A percentile compares a stretch with the other conserved stretches of the same genome.
Conservation (phyloP, 192 early-diverging fungal species). For the Allomyces arbusculus region DNA sequence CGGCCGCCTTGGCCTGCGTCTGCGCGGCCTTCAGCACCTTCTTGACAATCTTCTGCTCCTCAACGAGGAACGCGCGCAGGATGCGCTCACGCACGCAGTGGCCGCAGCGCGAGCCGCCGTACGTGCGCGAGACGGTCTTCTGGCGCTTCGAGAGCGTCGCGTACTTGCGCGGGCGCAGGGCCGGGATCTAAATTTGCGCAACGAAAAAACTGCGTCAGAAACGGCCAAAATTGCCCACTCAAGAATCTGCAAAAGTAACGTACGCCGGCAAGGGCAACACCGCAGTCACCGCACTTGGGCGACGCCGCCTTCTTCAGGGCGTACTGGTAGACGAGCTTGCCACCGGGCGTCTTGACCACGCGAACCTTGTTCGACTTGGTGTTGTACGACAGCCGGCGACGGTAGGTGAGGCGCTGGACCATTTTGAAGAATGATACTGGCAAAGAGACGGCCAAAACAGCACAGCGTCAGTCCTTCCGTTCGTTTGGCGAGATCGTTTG, state of each 20-base stretch:
- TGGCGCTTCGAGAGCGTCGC: constrained; percentile 73
- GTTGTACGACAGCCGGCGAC: constrained; percentile 72
- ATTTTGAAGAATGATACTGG: neutral
- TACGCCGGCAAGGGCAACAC: constrained; percentile 68
- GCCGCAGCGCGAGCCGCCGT: constrained; percentile 90
- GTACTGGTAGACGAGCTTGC: constrained; percentile 77
- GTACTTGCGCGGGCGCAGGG: constrained; percentile 84
- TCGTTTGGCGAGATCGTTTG: too few relatives aligned
- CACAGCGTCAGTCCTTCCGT: too few relatives aligned
- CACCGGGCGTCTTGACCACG: constrained; percentile 69
- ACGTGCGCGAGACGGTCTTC: constrained; percentile 84
- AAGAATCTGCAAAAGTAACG: constrained; percentile 8
- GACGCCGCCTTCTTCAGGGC: constrained; percentile 79
- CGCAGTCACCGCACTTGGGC: constrained; percentile 95
- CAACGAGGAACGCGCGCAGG: constrained; percentile 95
- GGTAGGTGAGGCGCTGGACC: constrained; percentile 60
- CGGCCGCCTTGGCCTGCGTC: neutral
- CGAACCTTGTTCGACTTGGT: constrained; percentile 66
- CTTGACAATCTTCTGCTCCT: constrained; percentile 99
- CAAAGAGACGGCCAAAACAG: too few relatives aligned
- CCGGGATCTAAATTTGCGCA: constrained; percentile 35
- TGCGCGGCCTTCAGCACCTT: constrained; percentile 68
- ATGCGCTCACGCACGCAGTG: constrained; percentile 70
- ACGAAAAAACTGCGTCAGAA: neutral
- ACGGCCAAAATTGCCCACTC: neutral